Base-by-base conservation (phyloP, 495 filamentous ascomycete genomes). In the Penicillium arizonense region DNA sequence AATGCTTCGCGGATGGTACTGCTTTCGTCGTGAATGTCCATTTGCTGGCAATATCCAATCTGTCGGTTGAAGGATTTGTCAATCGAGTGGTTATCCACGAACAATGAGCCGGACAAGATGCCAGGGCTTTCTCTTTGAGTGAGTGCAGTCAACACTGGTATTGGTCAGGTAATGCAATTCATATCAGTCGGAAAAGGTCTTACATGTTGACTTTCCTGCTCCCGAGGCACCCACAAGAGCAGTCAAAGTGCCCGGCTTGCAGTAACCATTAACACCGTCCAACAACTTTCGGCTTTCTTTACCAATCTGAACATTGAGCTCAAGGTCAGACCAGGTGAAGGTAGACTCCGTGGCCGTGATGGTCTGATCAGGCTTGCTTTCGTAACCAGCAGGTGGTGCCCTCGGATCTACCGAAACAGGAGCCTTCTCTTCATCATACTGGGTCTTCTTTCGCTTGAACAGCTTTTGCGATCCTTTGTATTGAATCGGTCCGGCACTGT, bases 1-100 rank as follows among this genome's bases (percentile, higher is more conserved):
- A 96, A 81, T 2, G 91, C 91, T 68, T 95, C 91, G 12, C 90
- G 84, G 24, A 96, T 86, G 4, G 89, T 96, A 43, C 86, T 81
- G 0, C 85, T 86, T 10, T 85, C 77, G 47, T 93, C 88, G 61
- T 95, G 92, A n/a, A 94, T 79, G 59, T 96, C 92, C 58, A 89
- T 82, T 56, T 96, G 91, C 59, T 96, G 87, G 18, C 87, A 91
- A 61, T 93, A 96, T 8, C 82, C 83, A 0, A 90, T 93, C 11
- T 85, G 84, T 30, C 90, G 80, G 64, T 95, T 91, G 70, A 92
- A 94, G 23, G 84, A 81, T 34, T 78, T 77, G 14, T 83, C 83
- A 4, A 85, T 86, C 16, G 81, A 73, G 34, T 70, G 70, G 35
- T 86, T 87, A 59, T 94, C 88, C 5, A 95, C 85, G 4, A 88